Evolutionary conservation across 345 rosid genomes (phyloP).

Genomic region (Nephelium lappaceum): DNA sequence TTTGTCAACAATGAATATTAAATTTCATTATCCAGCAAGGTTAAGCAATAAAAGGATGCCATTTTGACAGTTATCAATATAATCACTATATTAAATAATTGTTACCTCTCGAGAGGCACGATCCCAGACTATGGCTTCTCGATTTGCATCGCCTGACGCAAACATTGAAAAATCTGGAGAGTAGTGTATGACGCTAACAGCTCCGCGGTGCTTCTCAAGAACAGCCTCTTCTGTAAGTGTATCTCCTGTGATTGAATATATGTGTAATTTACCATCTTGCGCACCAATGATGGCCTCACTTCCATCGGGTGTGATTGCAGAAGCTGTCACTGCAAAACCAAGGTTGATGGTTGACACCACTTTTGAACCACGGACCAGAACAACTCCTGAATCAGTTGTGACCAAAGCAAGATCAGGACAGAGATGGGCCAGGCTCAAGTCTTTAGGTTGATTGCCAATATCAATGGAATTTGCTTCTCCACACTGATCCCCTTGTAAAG

Average conservation of each 20-base stretch:
- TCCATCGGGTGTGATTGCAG: conserved; percentile 87
- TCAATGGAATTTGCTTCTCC: conserved; percentile 65
- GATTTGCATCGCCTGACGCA: conserved; percentile 85
- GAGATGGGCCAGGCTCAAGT: conserved; percentile 73
- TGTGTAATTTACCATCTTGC: conserved; percentile 78
- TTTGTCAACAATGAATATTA: not conserved
- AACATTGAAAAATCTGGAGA: conserved; percentile 94
- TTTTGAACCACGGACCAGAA: conserved; percentile 68
- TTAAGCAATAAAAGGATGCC: not conserved
- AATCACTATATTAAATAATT: not conserved
- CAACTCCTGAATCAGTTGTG: conserved; percentile 79
- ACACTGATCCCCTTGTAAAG: conserved; percentile 70
- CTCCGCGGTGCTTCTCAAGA: conserved; percentile 89
- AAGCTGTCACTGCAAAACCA: conserved; percentile 81
- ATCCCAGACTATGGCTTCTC: conserved; percentile 95
- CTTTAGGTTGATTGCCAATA: conserved; percentile 86
- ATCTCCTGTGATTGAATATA: conserved; percentile 70
- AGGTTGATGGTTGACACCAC: conserved; percentile 72
- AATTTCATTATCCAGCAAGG: not conserved
- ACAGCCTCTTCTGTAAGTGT: conserved; percentile 75
- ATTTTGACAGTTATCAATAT: not conserved
- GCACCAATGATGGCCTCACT: conserved; percentile 84
- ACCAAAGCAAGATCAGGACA: conserved; percentile 72
- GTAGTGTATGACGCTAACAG: conserved; percentile 76
- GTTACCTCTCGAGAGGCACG: conserved; percentile 77